Evolutionary conservation across 2,329 filamentous ascomycete genomes (phyloP), one percentile per base, ranked within the genome.

Genomic region (Cladophialophora exuberans): DNA sequence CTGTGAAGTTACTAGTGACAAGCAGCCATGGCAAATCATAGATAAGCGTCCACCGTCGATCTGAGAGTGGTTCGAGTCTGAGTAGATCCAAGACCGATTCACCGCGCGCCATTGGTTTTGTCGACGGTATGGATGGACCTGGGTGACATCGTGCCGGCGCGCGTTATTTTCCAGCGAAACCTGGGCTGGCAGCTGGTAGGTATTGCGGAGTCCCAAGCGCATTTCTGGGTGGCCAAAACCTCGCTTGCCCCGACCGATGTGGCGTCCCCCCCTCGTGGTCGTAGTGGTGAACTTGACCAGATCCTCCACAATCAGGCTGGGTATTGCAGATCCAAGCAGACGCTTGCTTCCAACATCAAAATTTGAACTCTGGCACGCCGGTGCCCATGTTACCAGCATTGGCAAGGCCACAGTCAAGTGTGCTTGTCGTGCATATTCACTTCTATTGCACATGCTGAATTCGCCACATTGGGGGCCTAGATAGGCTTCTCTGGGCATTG

Each of bases 131-230:
- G 18, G 6, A 9, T 35, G 6, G 6, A 46, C 18, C 3, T 38
- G 55, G 51, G 55, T 58, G 42, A 58, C 55, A 58, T 58, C 55
- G 55, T 54, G 39, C 41, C 30, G 45, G 38, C 18, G 42, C 48
- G 20, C 11, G 5, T 36, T 49, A n/a, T 35, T 47, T 35, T 42
- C n/a, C n/a, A 18, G 36, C 43, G 43, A 48, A 36, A 17, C 41
- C 49, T 41, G 41, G n/a, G n/a, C n/a, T n/a, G n/a, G n/a, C n/a
- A n/a, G n/a, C n/a, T n/a, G 33, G 25, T 57, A 43, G 42, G 35
- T 18, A 26, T 36, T 42, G 28, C 35, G 23, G 44, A 52, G 41
- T 53, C 22, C 48, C n/a, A 42, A 17, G 48, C n/a, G 9, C 47
- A 52, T 47, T 50, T 36, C 45, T 51, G 36, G 15, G n/a, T 51